A percentile compares a stretch with the other conserved stretches of the same genome.
Conservation (phyloP, 106 monocot species). For the Narthecium ossifragum region DNA sequence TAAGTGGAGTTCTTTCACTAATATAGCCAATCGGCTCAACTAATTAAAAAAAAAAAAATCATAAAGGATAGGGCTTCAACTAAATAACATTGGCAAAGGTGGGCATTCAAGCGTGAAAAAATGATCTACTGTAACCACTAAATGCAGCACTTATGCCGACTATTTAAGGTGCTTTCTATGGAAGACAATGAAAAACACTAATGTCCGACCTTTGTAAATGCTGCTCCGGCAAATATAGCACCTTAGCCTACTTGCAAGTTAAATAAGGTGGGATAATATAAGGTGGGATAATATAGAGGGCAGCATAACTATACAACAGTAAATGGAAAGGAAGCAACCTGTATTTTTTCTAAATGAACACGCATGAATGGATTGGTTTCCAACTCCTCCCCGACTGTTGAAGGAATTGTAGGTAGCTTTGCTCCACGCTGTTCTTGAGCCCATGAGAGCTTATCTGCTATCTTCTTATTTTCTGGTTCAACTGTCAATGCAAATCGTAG, state of each 20-base stretch:
- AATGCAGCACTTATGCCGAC: too few species aligned
- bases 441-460: constrained; percentile 71
- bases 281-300: too few species aligned
- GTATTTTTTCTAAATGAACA: constrained; percentile 79
- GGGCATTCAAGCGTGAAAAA: too few species aligned
- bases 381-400: constrained; percentile 78
- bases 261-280: background rate
- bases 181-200: too few species aligned
- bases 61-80: too few species aligned
- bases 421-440: constrained; percentile 51
- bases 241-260: background rate
- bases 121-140: too few species aligned
- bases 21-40: too few species aligned
- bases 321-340: constrained; percentile 25
- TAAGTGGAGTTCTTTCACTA: too few species aligned
- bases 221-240: background rate
- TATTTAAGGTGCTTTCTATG: too few species aligned
- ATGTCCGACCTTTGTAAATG: too few species aligned
- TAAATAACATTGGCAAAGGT: too few species aligned
- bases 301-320: background rate
- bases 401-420: constrained; percentile 79
- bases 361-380: constrained; percentile 98
- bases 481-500: constrained; percentile 71
- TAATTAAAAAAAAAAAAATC: too few species aligned
- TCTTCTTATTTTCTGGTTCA: constrained; percentile 77